Evolutionary conservation across 441 rosid species (phyloP).

Genomic region (Isatis lusitanica): DNA sequence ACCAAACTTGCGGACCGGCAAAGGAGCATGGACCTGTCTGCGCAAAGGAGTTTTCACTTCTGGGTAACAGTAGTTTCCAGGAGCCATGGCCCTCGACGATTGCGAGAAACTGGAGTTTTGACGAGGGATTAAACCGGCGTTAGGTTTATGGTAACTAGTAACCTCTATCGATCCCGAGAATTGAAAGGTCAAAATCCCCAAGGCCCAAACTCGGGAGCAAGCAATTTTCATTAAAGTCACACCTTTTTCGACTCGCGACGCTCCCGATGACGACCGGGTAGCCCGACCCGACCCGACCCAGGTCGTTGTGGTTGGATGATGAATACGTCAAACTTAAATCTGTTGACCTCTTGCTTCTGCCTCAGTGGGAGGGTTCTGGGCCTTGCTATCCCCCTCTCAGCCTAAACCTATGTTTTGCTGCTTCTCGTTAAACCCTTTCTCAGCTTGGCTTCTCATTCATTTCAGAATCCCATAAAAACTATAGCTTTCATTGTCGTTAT

Average conservation of each 20-base stretch:
- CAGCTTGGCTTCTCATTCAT: background rate
- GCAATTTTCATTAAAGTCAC: background rate
- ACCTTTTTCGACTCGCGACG: background rate
- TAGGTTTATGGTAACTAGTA: slow-evolving; percentile 57
- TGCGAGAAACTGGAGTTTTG: slow-evolving; percentile 33
- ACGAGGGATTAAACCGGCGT: slow-evolving; percentile 34
- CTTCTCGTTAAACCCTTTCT: slow-evolving; percentile 20
- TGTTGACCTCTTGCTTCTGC: slow-evolving; percentile 7
- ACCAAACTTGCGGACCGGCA: slow-evolving; percentile 53
- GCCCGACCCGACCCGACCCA: background rate
- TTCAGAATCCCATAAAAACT: background rate
- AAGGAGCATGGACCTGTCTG: slow-evolving; percentile 81
- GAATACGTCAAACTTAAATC: background rate
- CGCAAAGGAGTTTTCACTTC: slow-evolving; percentile 45
- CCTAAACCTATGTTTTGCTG: slow-evolving; percentile 12
- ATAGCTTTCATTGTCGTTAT: background rate
- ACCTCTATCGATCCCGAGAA: background rate
- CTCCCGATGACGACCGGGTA: slow-evolving; percentile 17
- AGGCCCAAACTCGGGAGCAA: slow-evolving; percentile 6
- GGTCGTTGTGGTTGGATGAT: background rate
- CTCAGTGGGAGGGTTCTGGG: background rate
- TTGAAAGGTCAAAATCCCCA: background rate
- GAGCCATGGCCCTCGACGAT: slow-evolving; percentile 42
- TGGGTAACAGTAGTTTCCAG: slow-evolving; percentile 64
- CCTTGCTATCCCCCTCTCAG: background rate